Conservation (phyloP, 2,329 filamentous ascomycete species). For the Teratosphaeria destructans region DNA sequence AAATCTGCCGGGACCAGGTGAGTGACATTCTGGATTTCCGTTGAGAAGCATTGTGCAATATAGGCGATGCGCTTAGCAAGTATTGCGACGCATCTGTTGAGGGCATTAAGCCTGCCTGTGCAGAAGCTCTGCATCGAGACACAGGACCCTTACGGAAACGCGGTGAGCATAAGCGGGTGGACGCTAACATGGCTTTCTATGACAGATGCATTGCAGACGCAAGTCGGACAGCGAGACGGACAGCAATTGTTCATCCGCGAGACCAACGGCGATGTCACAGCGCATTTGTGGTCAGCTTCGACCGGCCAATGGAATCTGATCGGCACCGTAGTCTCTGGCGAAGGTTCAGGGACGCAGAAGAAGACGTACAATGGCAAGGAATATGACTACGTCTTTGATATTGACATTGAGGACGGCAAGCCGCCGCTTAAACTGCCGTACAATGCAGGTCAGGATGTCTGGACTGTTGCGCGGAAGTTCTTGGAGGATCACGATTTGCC, state of each 20-base stretch:
- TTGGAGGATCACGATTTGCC: conserved; percentile 82
- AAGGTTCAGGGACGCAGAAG: conserved; percentile 64
- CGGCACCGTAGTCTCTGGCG: conserved; percentile 85
- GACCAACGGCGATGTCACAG: conserved; percentile 68
- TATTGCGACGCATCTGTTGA: neutral
- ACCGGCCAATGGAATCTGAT: conserved; percentile 39
- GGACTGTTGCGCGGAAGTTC: conserved; percentile 84
- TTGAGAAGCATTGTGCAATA: neutral
- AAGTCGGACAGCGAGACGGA: conserved; percentile 87
- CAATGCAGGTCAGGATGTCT: conserved; percentile 85
- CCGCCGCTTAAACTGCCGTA: conserved; percentile 88
- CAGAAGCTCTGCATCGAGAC: neutral
- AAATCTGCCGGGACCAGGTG: conserved; percentile 64
- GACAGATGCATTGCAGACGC: conserved; percentile 64
- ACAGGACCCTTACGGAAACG: neutral
- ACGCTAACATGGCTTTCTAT: neutral
- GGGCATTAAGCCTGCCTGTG: neutral
- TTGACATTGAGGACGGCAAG: conserved; percentile 90
- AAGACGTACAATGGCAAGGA: conserved; percentile 70
- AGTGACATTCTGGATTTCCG: conserved; percentile 2
- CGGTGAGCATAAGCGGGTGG: neutral
- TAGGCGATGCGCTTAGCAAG: neutral
- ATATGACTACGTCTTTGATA: conserved; percentile 94
- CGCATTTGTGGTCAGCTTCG: conserved; percentile 70
- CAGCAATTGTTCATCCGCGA: conserved; percentile 89